A percentile compares a stretch with the other conserved stretches of the same genome.
phyloP scores from a whole-genome alignment of 495 filamentous ascomycete species.

The Hamigera avellanea region DNA sequence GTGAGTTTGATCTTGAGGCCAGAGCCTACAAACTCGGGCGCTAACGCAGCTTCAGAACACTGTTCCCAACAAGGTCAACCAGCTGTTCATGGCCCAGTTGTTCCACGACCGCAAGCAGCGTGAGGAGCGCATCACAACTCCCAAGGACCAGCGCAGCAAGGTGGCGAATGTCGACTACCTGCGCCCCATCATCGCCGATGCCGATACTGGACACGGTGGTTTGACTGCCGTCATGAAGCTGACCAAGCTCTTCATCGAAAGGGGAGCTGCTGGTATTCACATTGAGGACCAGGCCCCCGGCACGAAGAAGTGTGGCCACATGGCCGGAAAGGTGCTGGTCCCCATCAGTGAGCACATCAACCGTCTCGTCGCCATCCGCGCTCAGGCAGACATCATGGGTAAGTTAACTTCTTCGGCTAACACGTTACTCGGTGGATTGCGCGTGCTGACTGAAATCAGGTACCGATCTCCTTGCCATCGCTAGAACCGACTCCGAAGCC shows the following conservation, averaged over 20 bases:
- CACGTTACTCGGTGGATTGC: too few relatives aligned
- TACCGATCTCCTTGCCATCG: constrained; percentile 76
- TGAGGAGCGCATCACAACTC: constrained; percentile 77
- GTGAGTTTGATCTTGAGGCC: too few relatives aligned
- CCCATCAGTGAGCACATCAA: constrained; percentile 98
- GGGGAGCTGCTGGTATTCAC: constrained; percentile 93
- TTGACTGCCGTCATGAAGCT: constrained; percentile 98
- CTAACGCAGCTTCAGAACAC: too few relatives aligned
- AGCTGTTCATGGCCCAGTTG: constrained; percentile 94
- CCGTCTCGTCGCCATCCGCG: constrained; percentile 89
- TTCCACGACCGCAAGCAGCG: constrained; percentile 99
- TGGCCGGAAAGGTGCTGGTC: constrained; percentile 97
- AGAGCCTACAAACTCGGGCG: too few relatives aligned
- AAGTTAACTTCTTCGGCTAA: too few relatives aligned
- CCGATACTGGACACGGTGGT: constrained; percentile 94
- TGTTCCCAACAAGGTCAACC: constrained; percentile 94
- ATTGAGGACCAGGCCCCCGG: constrained; percentile 98
- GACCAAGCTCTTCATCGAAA: constrained; percentile 94
- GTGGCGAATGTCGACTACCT: constrained; percentile 87
- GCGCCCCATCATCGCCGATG: constrained; percentile 91
- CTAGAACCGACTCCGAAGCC: constrained; percentile 93
- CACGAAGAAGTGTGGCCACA: constrained; percentile 99
- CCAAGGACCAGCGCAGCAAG: constrained; percentile 58
- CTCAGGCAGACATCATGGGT: constrained; percentile 98
- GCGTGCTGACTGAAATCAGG: constrained; percentile 31